Conservation (phyloP, 2,329 filamentous ascomycete genomes). For the Fusarium keratoplasticum region DNA sequence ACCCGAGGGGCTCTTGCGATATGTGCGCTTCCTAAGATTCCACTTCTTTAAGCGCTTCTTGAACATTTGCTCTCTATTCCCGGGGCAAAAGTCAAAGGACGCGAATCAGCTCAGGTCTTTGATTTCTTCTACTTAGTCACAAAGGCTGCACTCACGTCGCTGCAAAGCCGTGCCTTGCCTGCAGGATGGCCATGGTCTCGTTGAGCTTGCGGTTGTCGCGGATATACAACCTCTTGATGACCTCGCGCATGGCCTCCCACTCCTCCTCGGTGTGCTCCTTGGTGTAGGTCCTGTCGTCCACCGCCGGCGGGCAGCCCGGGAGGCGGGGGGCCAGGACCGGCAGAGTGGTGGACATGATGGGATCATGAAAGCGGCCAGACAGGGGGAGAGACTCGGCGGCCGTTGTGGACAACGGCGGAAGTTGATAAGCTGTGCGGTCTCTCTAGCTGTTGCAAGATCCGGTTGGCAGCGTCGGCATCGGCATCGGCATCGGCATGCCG, state of each 20-base stretch:
- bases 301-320: conserved; percentile 42
- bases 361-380: conserved; percentile 31
- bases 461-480: conserved; percentile 24
- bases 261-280: conserved; percentile 52
- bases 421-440: neutral
- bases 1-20: conserved; percentile 45
- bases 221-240: conserved; percentile 51
- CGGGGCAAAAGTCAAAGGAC: neutral
- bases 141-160: conserved; percentile 49
- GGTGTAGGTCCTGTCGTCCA: conserved; percentile 42
- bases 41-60: conserved; percentile 55
- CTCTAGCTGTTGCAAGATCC: conserved; percentile 21
- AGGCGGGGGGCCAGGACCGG: conserved; percentile 50
- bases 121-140: neutral
- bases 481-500: conserved; percentile 41
- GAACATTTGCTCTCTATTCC: conserved; percentile 53
- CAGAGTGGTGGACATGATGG: conserved; percentile 44
- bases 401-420: neutral
- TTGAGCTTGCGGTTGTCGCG: conserved; percentile 50
- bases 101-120: conserved; percentile 21
- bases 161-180: conserved; percentile 50
- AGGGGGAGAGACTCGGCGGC: neutral
- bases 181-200: conserved; percentile 52
- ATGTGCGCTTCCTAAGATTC: conserved; percentile 52
- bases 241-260: conserved; percentile 48